Evolutionary conservation across 139 green algal species (phyloP).

Genomic region (Medakamo hakoo): DNA sequence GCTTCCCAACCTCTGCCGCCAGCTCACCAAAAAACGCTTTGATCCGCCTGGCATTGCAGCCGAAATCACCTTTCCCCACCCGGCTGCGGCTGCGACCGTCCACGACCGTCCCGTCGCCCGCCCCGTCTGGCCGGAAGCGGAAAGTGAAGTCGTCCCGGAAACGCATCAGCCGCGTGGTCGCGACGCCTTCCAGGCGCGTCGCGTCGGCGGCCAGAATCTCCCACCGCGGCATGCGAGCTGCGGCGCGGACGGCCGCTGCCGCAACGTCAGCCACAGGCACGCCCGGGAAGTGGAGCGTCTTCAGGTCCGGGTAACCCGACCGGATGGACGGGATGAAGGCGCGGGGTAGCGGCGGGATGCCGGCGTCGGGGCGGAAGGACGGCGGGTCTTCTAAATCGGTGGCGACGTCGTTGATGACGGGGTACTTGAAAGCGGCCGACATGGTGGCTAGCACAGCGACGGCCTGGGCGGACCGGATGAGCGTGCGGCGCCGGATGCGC

Average conservation of each 20-base stretch:
- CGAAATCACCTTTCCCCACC: slow-evolving; percentile 33
- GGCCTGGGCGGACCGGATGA: not conserved
- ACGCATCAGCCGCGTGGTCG: slow-evolving; percentile 20
- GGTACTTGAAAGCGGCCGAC: not conserved
- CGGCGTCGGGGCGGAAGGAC: not conserved
- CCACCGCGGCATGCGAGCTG: slow-evolving; percentile 16
- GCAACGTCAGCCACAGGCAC: slow-evolving; percentile 3
- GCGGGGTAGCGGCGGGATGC: slow-evolving; percentile 9
- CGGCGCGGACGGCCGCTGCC: slow-evolving; percentile 4
- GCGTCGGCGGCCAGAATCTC: slow-evolving; percentile 11
- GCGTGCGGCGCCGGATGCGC: too few relatives aligned
- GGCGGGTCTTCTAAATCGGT: slow-evolving; percentile 1
- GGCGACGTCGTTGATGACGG: slow-evolving; percentile 14
- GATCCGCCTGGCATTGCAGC: slow-evolving; percentile 26
- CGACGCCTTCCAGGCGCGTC: slow-evolving; percentile 18
- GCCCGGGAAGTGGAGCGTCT: slow-evolving; percentile 8
- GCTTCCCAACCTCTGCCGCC: not conserved
- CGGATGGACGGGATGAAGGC: slow-evolving; percentile 13
- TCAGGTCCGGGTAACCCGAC: slow-evolving; percentile 18
- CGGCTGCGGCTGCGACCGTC: slow-evolving; percentile 8
- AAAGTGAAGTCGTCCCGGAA: slow-evolving; percentile 32
- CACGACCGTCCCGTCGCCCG: slow-evolving; percentile 2
- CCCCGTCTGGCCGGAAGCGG: not conserved
- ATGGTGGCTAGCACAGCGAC: not conserved
- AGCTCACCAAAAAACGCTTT: slow-evolving; percentile 12